Evolutionary conservation across 2,329 filamentous ascomycete genomes (phyloP), one percentile per base, ranked within the genome.

Genomic region (Cadophora gregata): DNA sequence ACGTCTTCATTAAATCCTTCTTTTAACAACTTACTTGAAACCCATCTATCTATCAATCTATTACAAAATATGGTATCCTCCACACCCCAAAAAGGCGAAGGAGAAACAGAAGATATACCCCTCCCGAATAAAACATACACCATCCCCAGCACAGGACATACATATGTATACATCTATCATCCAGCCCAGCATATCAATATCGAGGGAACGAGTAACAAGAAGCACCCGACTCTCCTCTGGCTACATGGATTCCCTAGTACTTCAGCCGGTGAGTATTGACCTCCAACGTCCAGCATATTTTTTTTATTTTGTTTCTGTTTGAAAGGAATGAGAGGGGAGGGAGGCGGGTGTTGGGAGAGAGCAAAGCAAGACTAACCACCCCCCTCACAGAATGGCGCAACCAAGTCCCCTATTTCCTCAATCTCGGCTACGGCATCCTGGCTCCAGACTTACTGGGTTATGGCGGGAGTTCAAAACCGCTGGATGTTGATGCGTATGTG

Each of bases 201-300:
- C 12, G 47, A 50, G 9, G 47, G 47, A 27, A 1, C 21, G 8
- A 27, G 21, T 42, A 42, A 42, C 21, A 12, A 27, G 48, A 64
- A 36, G 38, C 56, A 63, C 19, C 59, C 24, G 59, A 73, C 12
- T 68, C 75, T 85, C 4, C 74, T 85, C 16, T 77, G 85, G 63
- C 76, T 85, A 14, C 83, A 85, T 68, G 82, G 83, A 38, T 83
- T 83, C 59, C 82, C 83, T 31, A 83, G 81, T 4, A 80, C 80
- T 51, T 51, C 42, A 75, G 78, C 14, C 74, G 77, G 48, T 51
- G 48, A 16, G 48, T 29, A 21, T 47, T 47, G n/a, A n/a, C n/a
- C n/a, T n/a, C n/a, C n/a, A n/a, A n/a, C n/a, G n/a, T n/a, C n/a
- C n/a, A n/a, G n/a, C n/a, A n/a, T n/a, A n/a, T 16, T 47, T 21